Percentiles rank a stretch among this genome's conserved stretches.
phyloP scores from a whole-genome alignment of 192 early-diverging fungal species.

The Coemansia sp. region DNA sequence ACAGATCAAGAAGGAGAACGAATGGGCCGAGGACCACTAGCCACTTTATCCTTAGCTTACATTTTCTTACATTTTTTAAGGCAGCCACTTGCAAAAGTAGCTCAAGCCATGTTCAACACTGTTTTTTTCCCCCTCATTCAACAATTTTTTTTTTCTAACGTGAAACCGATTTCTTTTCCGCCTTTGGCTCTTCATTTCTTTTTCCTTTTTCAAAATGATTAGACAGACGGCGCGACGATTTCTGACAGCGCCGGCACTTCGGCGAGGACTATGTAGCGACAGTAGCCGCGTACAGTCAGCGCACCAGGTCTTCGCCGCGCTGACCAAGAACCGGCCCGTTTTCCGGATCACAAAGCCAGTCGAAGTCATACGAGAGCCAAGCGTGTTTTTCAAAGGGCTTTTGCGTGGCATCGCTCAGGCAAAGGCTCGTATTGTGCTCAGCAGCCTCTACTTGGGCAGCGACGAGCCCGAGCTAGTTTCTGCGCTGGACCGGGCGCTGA shows the following conservation, averaged over 20 bases:
- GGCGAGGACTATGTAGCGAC: slow-evolving; percentile 1
- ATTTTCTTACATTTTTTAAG: not conserved
- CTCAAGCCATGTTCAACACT: not conserved
- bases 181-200: not conserved
- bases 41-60: not conserved
- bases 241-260: not conserved
- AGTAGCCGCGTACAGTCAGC: slow-evolving; percentile 16
- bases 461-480: slow-evolving; percentile 75
- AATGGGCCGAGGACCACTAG: slow-evolving; percentile 69
- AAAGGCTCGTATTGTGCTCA: slow-evolving; percentile 74
- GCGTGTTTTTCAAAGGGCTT: slow-evolving; percentile 58
- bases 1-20: slow-evolving; percentile 85
- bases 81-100: not conserved
- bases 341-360: slow-evolving; percentile 49
- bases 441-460: slow-evolving; percentile 89
- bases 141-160: slow-evolving; percentile 5
- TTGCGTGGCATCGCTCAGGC: slow-evolving; percentile 68
- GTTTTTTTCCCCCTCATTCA: not conserved
- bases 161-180: not conserved
- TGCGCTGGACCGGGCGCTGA: slow-evolving; percentile 63
- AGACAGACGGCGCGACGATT: not conserved
- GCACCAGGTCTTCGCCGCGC: slow-evolving; percentile 36
- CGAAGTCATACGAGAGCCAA: slow-evolving; percentile 57
- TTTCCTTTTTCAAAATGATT: slow-evolving; percentile 7
- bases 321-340: slow-evolving; percentile 39